A percentile compares a stretch with the other conserved stretches of the same genome.
Conservation (phyloP, 257 asterid species). For the Craterostigma plantagineum region DNA sequence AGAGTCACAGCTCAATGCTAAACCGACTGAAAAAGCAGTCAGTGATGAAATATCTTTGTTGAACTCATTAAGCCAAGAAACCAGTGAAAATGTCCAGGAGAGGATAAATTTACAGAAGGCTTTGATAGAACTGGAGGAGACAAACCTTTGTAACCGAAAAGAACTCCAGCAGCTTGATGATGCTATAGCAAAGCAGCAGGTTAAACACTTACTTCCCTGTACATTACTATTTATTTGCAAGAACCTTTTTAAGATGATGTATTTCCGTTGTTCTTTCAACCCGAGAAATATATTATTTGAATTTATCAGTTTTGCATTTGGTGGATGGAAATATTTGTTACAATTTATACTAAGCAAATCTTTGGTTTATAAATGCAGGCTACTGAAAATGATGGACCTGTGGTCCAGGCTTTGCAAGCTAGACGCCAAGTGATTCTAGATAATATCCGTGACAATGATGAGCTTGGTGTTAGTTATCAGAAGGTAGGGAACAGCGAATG, state of each 20-base stretch:
- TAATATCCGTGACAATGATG: slow-evolving; percentile 91
- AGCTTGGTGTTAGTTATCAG: slow-evolving; percentile 64
- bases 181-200: slow-evolving; percentile 81
- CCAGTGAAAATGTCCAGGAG: slow-evolving; percentile 90
- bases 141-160: slow-evolving; percentile 65
- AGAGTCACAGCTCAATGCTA: slow-evolving; percentile 63
- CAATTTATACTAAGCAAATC: background rate
- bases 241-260: background rate
- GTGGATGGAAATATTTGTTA: background rate
- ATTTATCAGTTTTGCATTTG: slow-evolving; percentile 3
- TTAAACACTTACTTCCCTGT: slow-evolving; percentile 10
- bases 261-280: too few relatives aligned
- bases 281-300: background rate
- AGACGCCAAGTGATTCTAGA: slow-evolving; percentile 89
- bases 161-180: slow-evolving; percentile 83
- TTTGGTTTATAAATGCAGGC: slow-evolving; percentile 26
- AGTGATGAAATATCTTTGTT: slow-evolving; percentile 63
- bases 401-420: slow-evolving; percentile 54
- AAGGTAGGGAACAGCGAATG: slow-evolving; percentile 27
- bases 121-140: slow-evolving; percentile 76
- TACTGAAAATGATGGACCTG: slow-evolving; percentile 57
- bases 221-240: slow-evolving; percentile 5
- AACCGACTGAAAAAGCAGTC: slow-evolving; percentile 47
- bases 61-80: slow-evolving; percentile 70
- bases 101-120: slow-evolving; percentile 93